These are phyloP conservation scores for Vitis rupestris DNA, from an alignment of 164 flowering plant species.

Conservation along the genomic window DNA sequence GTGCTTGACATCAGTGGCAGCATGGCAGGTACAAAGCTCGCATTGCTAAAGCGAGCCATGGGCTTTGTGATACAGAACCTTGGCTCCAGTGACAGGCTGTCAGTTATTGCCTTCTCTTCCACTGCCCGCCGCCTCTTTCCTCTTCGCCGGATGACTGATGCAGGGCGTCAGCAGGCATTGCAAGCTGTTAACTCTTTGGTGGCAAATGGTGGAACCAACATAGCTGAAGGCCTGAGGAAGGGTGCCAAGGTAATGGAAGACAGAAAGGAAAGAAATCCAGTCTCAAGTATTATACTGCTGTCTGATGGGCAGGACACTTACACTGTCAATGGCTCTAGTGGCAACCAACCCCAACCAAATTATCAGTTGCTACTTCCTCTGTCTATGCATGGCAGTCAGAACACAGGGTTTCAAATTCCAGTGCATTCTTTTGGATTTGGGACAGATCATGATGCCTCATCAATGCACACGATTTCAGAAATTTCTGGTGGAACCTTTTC, in stretches of 20 bases:
- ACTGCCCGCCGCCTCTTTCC: constrained; percentile 66
- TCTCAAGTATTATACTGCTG: constrained; percentile 53
- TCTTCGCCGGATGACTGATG: constrained; percentile 54
- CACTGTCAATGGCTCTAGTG: constrained; percentile 28
- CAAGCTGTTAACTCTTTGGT: constrained; percentile 56
- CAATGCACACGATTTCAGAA: constrained; percentile 68
- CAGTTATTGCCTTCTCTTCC: constrained; percentile 66
- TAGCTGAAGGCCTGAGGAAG: constrained; percentile 64
- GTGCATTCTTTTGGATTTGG: constrained; percentile 75
- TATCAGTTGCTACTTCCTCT: constrained; percentile 51
- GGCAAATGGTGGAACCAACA: constrained; percentile 69
- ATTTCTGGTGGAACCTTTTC: constrained; percentile 71
- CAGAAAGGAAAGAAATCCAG: constrained; percentile 52
- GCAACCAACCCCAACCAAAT: constrained; percentile 29
- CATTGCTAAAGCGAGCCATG: constrained; percentile 66
- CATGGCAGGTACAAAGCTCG: constrained; percentile 75
- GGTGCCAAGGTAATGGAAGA: constrained; percentile 64
- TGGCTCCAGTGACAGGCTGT: constrained; percentile 55
- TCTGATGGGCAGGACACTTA: constrained; percentile 74
- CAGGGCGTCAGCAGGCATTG: constrained; percentile 52
- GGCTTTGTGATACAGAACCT: constrained; percentile 72
- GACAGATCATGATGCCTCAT: constrained; percentile 61
- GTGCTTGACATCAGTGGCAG: constrained; percentile 73
- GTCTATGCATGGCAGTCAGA: constrained; percentile 30
- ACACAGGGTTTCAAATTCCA: constrained; percentile 45